Conservation (phyloP, 257 asterid species). For the Penstemon newberryi region DNA sequence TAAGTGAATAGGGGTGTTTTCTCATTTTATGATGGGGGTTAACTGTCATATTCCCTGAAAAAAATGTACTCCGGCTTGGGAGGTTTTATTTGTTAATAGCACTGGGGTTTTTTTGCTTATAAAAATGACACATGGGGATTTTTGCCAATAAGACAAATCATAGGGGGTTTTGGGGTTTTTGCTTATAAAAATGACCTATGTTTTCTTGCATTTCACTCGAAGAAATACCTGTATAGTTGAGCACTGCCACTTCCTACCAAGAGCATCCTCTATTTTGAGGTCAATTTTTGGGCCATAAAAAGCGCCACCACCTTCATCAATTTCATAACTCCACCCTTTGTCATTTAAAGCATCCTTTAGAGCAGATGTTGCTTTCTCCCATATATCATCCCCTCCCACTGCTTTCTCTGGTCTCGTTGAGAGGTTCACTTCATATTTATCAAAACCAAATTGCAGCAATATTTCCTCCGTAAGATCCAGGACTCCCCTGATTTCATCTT, state of each 20-base stretch:
- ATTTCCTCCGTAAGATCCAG: conserved; percentile 94
- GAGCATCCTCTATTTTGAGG: conserved; percentile 96
- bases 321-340: conserved; percentile 86
- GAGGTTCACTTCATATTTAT: conserved; percentile 88
- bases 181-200: too few relatives aligned
- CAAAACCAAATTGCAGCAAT: conserved; percentile 82
- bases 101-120: too few relatives aligned
- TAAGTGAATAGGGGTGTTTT: too few relatives aligned
- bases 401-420: conserved; percentile 94
- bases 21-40: too few relatives aligned
- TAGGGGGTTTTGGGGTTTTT: too few relatives aligned
- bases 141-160: too few relatives aligned
- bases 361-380: conserved; percentile 88
- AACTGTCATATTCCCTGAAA: too few relatives aligned
- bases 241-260: conserved; percentile 99
- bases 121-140: too few relatives aligned
- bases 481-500: conserved; percentile 88
- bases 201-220: not conserved
- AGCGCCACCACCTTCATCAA: conserved; percentile 97
- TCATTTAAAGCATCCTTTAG: conserved; percentile 82
- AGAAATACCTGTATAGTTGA: conserved; percentile 81
- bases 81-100: too few relatives aligned
- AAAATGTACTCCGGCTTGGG: too few relatives aligned
- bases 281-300: conserved; percentile 98
- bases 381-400: conserved; percentile 80